These are phyloP conservation scores for Mycocentrospora acerina DNA, from an alignment of 2,329 filamentous ascomycete species.

Conservation along the genomic window DNA sequence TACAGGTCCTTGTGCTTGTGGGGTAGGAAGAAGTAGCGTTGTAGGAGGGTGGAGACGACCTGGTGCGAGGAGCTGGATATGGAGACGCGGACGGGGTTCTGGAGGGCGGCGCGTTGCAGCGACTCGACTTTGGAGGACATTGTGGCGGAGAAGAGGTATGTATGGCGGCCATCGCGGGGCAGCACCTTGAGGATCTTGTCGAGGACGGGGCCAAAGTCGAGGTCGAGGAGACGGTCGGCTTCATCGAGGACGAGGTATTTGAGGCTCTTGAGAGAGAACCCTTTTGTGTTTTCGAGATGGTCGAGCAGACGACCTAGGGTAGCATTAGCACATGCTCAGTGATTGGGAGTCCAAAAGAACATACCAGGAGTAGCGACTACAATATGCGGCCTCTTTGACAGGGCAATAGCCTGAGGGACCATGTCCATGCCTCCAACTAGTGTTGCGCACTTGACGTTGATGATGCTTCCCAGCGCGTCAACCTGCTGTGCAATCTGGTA, in stretches of 20 bases:
- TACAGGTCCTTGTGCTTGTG: conserved; percentile 86
- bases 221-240: conserved; percentile 85
- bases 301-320: conserved; percentile 72
- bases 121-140: conserved; percentile 93
- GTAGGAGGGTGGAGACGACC: conserved; percentile 84
- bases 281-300: conserved; percentile 95
- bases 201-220: conserved; percentile 89
- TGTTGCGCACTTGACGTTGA: conserved; percentile 81
- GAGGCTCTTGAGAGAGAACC: conserved; percentile 78
- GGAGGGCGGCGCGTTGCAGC: conserved; percentile 83
- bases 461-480: conserved; percentile 82
- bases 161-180: conserved; percentile 62
- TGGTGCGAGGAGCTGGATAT: conserved; percentile 84
- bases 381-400: conserved; percentile 95
- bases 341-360: not conserved
- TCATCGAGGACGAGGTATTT: conserved; percentile 96
- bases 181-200: conserved; percentile 92
- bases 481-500: conserved; percentile 88
- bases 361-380: conserved; percentile 79
- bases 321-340: not conserved
- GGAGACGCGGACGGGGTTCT: conserved; percentile 79
- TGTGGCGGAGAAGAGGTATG: conserved; percentile 85
- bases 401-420: conserved; percentile 84
- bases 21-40: conserved; percentile 78
- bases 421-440: conserved; percentile 95